Evolutionary conservation across 2,329 filamentous ascomycete genomes (phyloP).

Genomic region (Aspergillus ibericus): DNA sequence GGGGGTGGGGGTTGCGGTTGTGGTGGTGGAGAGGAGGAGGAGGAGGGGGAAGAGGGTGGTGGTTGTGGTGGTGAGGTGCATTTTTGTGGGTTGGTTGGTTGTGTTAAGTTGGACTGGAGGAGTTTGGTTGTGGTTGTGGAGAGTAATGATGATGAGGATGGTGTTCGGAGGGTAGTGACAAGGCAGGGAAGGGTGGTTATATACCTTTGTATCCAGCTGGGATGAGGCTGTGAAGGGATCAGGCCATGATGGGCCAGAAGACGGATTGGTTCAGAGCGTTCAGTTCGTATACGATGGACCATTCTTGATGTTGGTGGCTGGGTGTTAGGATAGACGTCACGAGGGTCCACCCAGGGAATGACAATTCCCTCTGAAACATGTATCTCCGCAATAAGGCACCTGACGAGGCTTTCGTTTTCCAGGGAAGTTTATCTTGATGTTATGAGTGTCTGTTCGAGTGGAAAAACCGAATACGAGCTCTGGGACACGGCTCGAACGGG

Average conservation of each 20-base stretch:
- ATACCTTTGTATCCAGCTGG: neutral
- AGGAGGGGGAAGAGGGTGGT: neutral
- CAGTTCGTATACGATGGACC: neutral
- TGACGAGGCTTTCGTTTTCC: too few relatives aligned
- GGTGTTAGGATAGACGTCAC: neutral
- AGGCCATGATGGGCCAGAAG: neutral
- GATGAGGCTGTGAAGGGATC: neutral
- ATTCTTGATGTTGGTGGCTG: neutral
- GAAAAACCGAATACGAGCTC: conserved; percentile 28
- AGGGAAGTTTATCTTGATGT: neutral
- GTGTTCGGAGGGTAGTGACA: too few relatives aligned
- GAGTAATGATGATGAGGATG: too few relatives aligned
- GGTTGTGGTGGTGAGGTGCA: too few relatives aligned
- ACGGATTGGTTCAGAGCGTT: neutral
- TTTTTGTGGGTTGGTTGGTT: too few relatives aligned
- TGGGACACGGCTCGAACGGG: conserved; percentile 17
- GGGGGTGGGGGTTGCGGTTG: conserved; percentile 1
- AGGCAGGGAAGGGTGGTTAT: neutral
- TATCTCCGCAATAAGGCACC: neutral
- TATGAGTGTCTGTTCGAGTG: neutral
- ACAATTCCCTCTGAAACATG: neutral
- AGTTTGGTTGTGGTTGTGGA: too few relatives aligned
- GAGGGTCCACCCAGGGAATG: neutral
- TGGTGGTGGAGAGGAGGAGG: neutral
- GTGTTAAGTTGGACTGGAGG: too few relatives aligned